A percentile compares a stretch with the other conserved stretches of the same genome.
Conservation (phyloP, 192 early-diverging fungal species). For the Phycomyces blakesleeanus region DNA sequence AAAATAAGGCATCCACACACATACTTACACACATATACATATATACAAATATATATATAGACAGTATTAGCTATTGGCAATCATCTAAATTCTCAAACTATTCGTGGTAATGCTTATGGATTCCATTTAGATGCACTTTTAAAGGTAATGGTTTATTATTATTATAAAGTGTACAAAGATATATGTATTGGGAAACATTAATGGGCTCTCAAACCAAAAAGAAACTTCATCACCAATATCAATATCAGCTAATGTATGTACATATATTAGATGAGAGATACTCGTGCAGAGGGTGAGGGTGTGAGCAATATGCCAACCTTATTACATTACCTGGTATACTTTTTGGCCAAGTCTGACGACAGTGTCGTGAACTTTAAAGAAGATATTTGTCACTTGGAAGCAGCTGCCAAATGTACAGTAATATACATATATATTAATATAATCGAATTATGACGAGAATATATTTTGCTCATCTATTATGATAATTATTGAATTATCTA, state of each 20-base stretch:
- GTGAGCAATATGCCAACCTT: constrained; percentile 44
- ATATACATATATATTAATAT: too few relatives aligned
- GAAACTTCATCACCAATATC: neutral
- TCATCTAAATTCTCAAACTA: constrained; percentile 48
- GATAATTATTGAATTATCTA: constrained; percentile 1
- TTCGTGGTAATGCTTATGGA: constrained; percentile 55
- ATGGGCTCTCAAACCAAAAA: too few relatives aligned
- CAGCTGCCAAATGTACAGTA: constrained; percentile 45
- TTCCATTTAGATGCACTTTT: constrained; percentile 52
- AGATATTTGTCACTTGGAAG: constrained; percentile 50
- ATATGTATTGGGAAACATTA: too few relatives aligned
- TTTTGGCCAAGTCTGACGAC: constrained; percentile 39
- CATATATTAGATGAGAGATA: constrained; percentile 46
- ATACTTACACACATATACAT: neutral
- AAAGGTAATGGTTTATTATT: constrained; percentile 37
- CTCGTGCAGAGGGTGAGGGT: constrained; percentile 44
- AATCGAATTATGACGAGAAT: too few relatives aligned
- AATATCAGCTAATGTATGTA: neutral
- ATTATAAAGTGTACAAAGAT: neutral
- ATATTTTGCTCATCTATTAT: too few relatives aligned
- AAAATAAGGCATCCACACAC: too few relatives aligned
- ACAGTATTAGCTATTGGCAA: constrained; percentile 55
- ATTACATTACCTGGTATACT: constrained; percentile 50
- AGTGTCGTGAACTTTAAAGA: constrained; percentile 45
- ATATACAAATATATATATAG: too few relatives aligned